Percentiles rank a stretch among this genome's conserved stretches.
phyloP scores from a whole-genome alignment of 768 basidiomycete species.

The Pisolithus microcarpus region DNA sequence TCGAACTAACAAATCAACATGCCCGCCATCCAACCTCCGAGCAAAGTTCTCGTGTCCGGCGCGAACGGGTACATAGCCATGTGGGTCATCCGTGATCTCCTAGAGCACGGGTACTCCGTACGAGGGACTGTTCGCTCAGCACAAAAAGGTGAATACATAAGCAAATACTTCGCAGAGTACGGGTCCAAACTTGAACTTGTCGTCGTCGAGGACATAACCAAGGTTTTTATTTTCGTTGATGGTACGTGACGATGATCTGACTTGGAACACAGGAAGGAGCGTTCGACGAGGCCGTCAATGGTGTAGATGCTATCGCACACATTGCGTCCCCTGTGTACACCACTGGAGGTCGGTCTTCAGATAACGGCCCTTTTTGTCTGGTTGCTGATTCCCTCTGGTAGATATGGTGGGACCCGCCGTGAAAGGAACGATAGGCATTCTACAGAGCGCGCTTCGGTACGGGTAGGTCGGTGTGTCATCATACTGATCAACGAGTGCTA shows the following conservation, averaged over 20 bases:
- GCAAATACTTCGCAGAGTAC: conserved; percentile 43
- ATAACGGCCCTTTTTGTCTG: no score
- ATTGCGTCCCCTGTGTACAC: conserved; percentile 55
- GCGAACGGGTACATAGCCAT: conserved; percentile 22
- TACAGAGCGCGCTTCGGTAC: conserved; percentile 51
- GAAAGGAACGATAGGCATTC: conserved; percentile 56
- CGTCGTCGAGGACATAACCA: conserved; percentile 62
- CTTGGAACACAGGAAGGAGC: conserved; percentile 43
- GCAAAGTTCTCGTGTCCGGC: conserved; percentile 25
- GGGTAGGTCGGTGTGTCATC: conserved; percentile 28
- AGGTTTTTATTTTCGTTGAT: conserved; percentile 25
- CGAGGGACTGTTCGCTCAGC: conserved; percentile 60
- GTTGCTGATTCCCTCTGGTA: conserved; percentile 13
- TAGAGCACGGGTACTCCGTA: conserved; percentile 57
- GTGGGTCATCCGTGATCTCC: conserved; percentile 49
- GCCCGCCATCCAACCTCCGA: conserved; percentile 20
- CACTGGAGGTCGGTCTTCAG: no score
- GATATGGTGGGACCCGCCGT: conserved; percentile 70
- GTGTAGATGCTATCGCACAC: conserved; percentile 65
- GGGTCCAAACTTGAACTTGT: conserved; percentile 56
- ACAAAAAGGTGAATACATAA: conserved; percentile 53
- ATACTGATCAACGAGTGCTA: neutral
- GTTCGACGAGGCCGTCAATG: conserved; percentile 76
- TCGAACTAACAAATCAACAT: conserved; percentile 3
- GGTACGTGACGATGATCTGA: neutral